Evolutionary conservation across 805 yeast species (phyloP).

Genomic region (Starmerella bacillaris): DNA sequence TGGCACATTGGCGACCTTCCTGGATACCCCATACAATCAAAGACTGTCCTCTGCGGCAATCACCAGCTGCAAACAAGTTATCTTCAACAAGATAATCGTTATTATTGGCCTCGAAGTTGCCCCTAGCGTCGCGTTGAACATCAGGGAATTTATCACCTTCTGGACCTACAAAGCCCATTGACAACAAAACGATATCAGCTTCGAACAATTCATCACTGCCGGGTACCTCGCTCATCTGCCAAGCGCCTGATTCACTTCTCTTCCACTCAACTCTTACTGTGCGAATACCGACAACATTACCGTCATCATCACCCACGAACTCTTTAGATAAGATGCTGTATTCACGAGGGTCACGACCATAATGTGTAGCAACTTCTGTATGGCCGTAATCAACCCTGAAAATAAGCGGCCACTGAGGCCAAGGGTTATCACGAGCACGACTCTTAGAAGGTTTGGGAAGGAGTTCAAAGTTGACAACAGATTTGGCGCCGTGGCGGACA

Average conservation of each 20-base stretch:
- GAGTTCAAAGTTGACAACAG: constrained; percentile 84
- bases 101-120: constrained; percentile 52
- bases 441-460: constrained; percentile 78
- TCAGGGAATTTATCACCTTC: constrained; percentile 54
- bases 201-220: constrained; percentile 86
- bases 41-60: constrained; percentile 96
- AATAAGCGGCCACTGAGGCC: constrained; percentile 99
- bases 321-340: constrained; percentile 90
- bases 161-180: constrained; percentile 97
- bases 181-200: constrained; percentile 80
- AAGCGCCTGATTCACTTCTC: constrained; percentile 82
- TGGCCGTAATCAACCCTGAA: constrained; percentile 98
- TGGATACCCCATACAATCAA: constrained; percentile 98
- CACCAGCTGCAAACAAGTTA: constrained; percentile 89
- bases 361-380: constrained; percentile 81
- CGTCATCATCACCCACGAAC: constrained; percentile 85
- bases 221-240: constrained; percentile 98
- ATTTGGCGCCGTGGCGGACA: constrained; percentile 90
- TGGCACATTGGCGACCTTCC: constrained; percentile 97
- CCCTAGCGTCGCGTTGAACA: constrained; percentile 55
- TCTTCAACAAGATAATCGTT: constrained; percentile 51
- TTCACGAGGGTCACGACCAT: constrained; percentile 95
- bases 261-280: constrained; percentile 98
- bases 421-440: constrained; percentile 88
- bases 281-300: constrained; percentile 86